A percentile compares a stretch with the other conserved stretches of the same genome.
Conservation (phyloP, 1,284 basidiomycete genomes). For the Coriolopsis trogii region DNA sequence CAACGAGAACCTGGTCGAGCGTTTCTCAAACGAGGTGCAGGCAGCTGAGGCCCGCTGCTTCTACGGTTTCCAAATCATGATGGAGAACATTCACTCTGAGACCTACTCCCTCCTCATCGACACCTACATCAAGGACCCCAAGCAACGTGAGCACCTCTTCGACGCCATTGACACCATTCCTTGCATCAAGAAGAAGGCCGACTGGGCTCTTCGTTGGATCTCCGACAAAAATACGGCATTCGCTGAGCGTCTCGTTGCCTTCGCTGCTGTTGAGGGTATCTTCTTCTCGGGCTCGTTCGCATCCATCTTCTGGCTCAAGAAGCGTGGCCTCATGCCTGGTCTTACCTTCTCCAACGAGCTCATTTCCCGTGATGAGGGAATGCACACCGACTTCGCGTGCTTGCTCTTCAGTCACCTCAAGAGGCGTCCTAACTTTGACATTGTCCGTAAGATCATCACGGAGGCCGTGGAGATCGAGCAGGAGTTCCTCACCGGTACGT, state of each 20-base stretch:
- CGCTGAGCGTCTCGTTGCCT: constrained; percentile 91
- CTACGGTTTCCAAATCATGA: constrained; percentile 99
- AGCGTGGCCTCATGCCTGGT: constrained; percentile 97
- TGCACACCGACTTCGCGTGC: constrained; percentile 99
- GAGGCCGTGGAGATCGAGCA: constrained; percentile 74
- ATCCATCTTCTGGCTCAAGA: constrained; percentile 99
- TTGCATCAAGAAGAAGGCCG: constrained; percentile 89
- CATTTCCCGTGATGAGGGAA: constrained; percentile 96
- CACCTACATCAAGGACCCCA: constrained; percentile 93
- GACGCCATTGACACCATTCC: constrained; percentile 95
- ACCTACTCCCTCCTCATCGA: constrained; percentile 98
- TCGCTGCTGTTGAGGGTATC: constrained; percentile 98
- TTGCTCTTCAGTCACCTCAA: constrained; percentile 89
- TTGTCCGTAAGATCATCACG: constrained; percentile 66
- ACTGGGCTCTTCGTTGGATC: constrained; percentile 96
- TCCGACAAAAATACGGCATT: constrained; percentile 84
- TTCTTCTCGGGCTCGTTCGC: constrained; percentile 97
- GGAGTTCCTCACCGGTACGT: constrained; percentile 61
- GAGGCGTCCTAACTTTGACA: constrained; percentile 80
- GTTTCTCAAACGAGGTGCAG: constrained; percentile 95
- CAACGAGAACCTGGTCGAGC: constrained; percentile 96
- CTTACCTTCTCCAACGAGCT: constrained; percentile 97
- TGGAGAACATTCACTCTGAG: constrained; percentile 97
- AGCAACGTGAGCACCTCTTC: constrained; percentile 87
- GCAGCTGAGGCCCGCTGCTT: constrained; percentile 96